Evolutionary conservation across 192 early-diverging fungal genomes (phyloP), one percentile per base, ranked within the genome.

Genomic region (Coemansia sp.): DNA sequence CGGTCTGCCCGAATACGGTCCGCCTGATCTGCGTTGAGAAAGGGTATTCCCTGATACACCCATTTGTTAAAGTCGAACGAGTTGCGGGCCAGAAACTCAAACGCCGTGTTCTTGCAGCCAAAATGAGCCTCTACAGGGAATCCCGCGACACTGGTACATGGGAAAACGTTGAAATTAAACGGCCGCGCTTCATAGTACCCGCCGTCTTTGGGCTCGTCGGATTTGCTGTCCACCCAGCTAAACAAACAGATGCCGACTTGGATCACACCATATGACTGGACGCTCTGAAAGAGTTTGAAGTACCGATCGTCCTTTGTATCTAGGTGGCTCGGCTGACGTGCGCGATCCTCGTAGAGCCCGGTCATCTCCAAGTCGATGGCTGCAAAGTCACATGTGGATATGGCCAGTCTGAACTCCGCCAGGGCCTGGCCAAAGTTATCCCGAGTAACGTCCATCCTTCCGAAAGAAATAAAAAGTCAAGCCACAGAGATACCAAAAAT

Each of bases 61-160:
- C 92, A 91, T 61, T 94, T 93, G 82, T 96, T 95, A 44, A 98
- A 95, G 65, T 97, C 93, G 78, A 98, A 97, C 2, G 86, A 80
- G 75, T 90, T 89, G 5, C 84, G 72, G 6, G 77, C 59, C 34
- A 98, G 78, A 69, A 98, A 98, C 49, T 88, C 85, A 24, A 98
- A 70, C 29, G 84, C 83, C 16, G 81, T 76, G 50, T 80, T 70
- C 62, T 88, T 82, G 64, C 70, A 81, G 0, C 69, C 56, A 72
- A 89, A 87, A 40, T 74, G 71, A 0, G 45, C 27, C 50, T 75
- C 73, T 24, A 75, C 59, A 4, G 69, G 69, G 20, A 65, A 38
- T 24, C 62, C 67, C 32, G 69, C 67, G 15, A 71, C 63, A 15
- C 47, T 65, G 18, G 72, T 68, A 32, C 66, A 73, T 9, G 93